Conservation (phyloP, 2,329 filamentous ascomycete species). For the Alternaria solani region DNA sequence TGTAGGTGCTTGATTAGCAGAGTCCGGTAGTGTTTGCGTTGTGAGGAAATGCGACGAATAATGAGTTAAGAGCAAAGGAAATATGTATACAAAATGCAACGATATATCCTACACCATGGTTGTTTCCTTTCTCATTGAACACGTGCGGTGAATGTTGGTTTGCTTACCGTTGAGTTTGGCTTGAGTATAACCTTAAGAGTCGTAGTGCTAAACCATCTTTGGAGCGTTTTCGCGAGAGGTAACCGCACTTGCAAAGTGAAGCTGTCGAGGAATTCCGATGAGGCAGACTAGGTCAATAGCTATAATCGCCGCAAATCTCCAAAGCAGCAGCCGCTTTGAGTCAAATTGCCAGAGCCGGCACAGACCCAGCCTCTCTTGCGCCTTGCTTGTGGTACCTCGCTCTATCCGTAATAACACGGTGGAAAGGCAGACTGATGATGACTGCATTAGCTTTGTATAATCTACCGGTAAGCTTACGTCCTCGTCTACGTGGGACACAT, state of each 20-base stretch:
- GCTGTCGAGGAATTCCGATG: not conserved
- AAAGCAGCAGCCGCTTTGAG: not conserved
- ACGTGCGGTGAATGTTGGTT: not conserved
- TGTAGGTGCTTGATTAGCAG: constrained; percentile 51
- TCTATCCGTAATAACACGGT: too few species aligned
- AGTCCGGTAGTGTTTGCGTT: not conserved
- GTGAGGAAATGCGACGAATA: constrained; percentile 11
- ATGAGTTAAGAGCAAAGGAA: constrained; percentile 12
- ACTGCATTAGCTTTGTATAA: too few species aligned
- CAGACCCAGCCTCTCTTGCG: not conserved
- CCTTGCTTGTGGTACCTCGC: too few species aligned
- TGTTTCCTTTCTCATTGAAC: not conserved
- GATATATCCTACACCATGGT: constrained; percentile 6
- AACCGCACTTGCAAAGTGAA: not conserved
- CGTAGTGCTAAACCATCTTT: not conserved
- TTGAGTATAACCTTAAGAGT: not conserved
- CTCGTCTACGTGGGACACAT: too few species aligned
- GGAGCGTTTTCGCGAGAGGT: not conserved
- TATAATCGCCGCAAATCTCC: not conserved
- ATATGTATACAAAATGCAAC: constrained; percentile 13
- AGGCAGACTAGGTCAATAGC: not conserved
- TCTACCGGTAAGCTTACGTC: too few species aligned
- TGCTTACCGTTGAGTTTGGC: not conserved
- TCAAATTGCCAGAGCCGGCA: not conserved
- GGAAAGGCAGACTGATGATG: too few species aligned